These are phyloP conservation scores for Sclerotinia subarctica DNA, from an alignment of 2,329 filamentous ascomycete genomes.

Conservation along the genomic window DNA sequence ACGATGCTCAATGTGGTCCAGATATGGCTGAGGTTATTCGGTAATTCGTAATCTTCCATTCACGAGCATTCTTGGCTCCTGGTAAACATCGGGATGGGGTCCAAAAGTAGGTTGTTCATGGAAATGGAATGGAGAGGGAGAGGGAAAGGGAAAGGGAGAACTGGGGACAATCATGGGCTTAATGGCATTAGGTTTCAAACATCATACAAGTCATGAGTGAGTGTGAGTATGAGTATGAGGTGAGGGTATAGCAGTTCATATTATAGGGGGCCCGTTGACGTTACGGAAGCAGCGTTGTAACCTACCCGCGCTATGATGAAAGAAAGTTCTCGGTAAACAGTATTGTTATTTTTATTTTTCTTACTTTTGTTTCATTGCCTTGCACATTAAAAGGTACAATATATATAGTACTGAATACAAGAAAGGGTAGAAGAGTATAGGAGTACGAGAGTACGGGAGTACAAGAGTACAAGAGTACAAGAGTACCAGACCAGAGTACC, in stretches of 20 bases:
- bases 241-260: background rate
- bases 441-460: no score
- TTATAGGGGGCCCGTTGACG: background rate
- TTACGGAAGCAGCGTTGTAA: background rate
- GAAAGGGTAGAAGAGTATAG: no score
- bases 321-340: conserved; percentile 9
- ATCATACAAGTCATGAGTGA: background rate
- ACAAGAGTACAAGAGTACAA: no score
- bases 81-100: background rate
- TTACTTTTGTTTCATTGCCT: background rate
- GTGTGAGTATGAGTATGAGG: background rate
- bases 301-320: background rate
- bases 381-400: background rate
- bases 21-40: background rate
- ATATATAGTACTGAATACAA: background rate
- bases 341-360: background rate
- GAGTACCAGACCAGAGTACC: no score
- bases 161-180: background rate
- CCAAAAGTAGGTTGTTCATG: background rate
- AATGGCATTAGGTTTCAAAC: background rate
- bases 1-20: background rate
- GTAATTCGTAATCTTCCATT: background rate
- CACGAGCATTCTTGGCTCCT: background rate
- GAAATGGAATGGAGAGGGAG: background rate
- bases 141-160: background rate